phyloP scores from a whole-genome alignment of 352 stramenopile genomes.

The Discostella stelligera region DNA sequence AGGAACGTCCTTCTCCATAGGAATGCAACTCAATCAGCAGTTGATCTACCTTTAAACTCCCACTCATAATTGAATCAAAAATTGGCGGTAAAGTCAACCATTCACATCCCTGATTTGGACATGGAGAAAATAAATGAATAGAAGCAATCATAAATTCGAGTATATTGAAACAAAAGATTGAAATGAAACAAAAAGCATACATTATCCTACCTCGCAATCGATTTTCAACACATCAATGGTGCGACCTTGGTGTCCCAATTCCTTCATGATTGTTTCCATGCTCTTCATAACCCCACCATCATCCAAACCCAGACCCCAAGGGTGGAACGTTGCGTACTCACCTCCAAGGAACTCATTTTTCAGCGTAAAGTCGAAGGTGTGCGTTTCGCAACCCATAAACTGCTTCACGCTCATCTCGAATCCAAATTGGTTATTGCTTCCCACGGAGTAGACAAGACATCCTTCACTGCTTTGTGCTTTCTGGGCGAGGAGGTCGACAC shows the following conservation, averaged over 20 bases:
- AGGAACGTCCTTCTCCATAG: too few relatives aligned
- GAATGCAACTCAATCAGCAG: not conserved
- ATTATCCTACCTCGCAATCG: conserved; percentile 20
- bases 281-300: conserved; percentile 20
- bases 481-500: conserved; percentile 28
- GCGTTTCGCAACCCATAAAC: conserved; percentile 28
- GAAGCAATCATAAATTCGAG: too few relatives aligned
- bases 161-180: too few relatives aligned
- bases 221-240: conserved; percentile 49
- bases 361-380: conserved; percentile 40
- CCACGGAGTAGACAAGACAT: conserved; percentile 42
- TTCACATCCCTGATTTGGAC: too few relatives aligned
- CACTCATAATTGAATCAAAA: not conserved
- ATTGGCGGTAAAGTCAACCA: too few relatives aligned
- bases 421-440: conserved; percentile 34
- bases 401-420: conserved; percentile 25
- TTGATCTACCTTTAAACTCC: not conserved
- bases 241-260: conserved; percentile 29
- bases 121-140: too few relatives aligned
- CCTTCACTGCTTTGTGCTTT: conserved; percentile 1
- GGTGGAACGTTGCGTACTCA: conserved; percentile 35
- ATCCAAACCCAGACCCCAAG: conserved; percentile 39
- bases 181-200: too few relatives aligned
- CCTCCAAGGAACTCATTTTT: conserved; percentile 18
- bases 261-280: conserved; percentile 30